These are phyloP conservation scores for Penicillium sp. DNA, from an alignment of 2,329 filamentous ascomycete species.

Conservation along the genomic window DNA sequence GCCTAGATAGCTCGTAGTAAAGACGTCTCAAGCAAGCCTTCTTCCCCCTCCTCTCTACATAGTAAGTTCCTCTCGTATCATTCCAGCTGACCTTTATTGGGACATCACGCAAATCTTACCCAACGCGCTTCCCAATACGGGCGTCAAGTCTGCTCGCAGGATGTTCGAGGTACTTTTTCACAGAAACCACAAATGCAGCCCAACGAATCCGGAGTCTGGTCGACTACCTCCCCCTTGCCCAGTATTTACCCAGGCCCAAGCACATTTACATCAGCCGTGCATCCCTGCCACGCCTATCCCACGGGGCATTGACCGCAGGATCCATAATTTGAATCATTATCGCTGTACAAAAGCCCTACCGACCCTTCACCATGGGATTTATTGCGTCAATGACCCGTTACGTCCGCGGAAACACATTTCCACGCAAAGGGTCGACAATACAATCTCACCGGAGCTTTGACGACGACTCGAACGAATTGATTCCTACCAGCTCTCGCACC, in stretches of 20 bases:
- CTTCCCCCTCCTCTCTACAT: too few relatives aligned
- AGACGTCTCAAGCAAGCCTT: too few relatives aligned
- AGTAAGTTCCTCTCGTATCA: too few relatives aligned
- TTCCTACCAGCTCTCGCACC: constrained; percentile 12
- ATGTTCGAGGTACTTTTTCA: background rate
- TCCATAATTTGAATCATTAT: too few relatives aligned
- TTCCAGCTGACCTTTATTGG: too few relatives aligned
- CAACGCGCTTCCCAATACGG: background rate
- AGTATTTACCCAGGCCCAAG: constrained; percentile 4
- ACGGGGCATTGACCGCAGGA: background rate
- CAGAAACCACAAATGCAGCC: too few relatives aligned
- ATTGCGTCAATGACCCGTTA: constrained; percentile 15
- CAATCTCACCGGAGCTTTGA: constrained; percentile 9
- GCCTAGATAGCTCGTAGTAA: too few relatives aligned
- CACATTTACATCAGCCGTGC: constrained; percentile 7
- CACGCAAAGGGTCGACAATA: constrained; percentile 11
- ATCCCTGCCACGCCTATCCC: background rate
- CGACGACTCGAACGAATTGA: constrained; percentile 19
- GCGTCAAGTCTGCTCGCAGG: background rate
- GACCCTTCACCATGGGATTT: constrained; percentile 13
- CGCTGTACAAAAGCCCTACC: too few relatives aligned
- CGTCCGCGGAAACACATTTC: constrained; percentile 14
- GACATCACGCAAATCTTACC: background rate
- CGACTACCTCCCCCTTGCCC: constrained; percentile 10
- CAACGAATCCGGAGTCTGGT: too few relatives aligned